Base-by-base conservation (phyloP, 768 basidiomycete species). In the Strobilomyces dryophilus region DNA sequence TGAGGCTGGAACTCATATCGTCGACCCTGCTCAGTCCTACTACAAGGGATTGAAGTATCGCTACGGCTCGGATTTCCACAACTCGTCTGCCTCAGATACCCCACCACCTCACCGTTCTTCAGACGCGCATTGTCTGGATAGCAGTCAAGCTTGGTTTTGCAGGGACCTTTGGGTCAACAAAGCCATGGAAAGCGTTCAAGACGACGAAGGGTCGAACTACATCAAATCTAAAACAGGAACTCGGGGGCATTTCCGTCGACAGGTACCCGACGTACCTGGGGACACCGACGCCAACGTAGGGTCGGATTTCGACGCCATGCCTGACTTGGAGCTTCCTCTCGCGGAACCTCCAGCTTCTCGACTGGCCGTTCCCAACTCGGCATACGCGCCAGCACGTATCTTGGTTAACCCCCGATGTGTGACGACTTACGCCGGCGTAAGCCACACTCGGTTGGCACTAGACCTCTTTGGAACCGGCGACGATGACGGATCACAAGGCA, bases 101-200 rank as follows among this genome's bases (percentile, higher is more conserved):
- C 18, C n/a, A 18, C 71, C 78, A 0, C 71, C 74, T 0, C 71
- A 74, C 1, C 83, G 92, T 51, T 79, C 81, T 47, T 80, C 87
- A 5, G 91, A 95, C 58, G 89, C 90, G 1, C 74, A 88, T 27
- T 99, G 97, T 68, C 80, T 98, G 63, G 97, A 98, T 69, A 95
- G 92, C 64, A 90, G 85, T 35, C 97, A 99, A 69, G 93, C 95
- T 32, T 98, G 92, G 89, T 98, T 99, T 75, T 99, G 97, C 62
- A 75, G 97, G 35, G 97, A 99, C 69, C 76, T 99, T 36, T 99
- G 97, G 97, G 79, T 92, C n/a, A 80, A 81, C 58, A 87, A 86
- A 43, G 95, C 95, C 1, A 75, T 78, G 26, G 89, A 90, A 45
- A 86, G 85, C 17, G 82, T 84, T 70, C 79, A 77, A 55, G 87